These are phyloP conservation scores for Pseudozyma sp. DNA, from an alignment of 1,284 basidiomycete species.

Conservation along the genomic window DNA sequence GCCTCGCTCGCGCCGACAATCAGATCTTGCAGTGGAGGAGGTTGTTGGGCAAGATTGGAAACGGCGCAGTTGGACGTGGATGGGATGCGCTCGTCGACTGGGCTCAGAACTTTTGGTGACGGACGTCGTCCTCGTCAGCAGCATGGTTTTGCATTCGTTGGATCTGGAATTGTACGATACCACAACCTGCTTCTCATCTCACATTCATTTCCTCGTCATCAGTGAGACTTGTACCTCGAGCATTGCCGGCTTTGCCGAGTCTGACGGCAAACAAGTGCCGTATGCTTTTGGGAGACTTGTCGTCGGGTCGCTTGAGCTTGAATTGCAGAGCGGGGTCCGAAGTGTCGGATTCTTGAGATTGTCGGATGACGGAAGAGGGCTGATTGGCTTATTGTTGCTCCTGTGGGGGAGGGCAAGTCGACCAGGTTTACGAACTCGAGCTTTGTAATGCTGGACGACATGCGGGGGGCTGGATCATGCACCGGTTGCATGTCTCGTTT, in stretches of 20 bases:
- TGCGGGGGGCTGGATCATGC: not conserved
- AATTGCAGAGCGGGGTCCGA: too few relatives aligned
- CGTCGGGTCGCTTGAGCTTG: too few relatives aligned
- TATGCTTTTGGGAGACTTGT: too few relatives aligned
- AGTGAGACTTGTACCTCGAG: too few relatives aligned
- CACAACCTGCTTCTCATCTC: not conserved
- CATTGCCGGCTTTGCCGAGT: too few relatives aligned
- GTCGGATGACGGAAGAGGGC: too few relatives aligned
- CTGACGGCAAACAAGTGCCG: not conserved
- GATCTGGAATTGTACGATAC: not conserved
- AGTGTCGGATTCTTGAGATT: too few relatives aligned
- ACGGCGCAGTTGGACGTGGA: conserved; percentile 52
- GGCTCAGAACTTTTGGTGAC: conserved; percentile 54
- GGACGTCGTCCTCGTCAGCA: too few relatives aligned
- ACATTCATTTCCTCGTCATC: too few relatives aligned
- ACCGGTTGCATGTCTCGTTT: not conserved
- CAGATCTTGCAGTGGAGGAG: conserved; percentile 55
- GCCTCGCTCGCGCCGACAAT: conserved; percentile 55
- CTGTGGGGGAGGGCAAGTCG: too few relatives aligned
- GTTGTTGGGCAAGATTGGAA: conserved; percentile 51
- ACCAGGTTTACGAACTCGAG: not conserved
- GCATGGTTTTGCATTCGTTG: not conserved
- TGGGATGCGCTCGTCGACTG: conserved; percentile 59
- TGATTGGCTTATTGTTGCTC: too few relatives aligned
- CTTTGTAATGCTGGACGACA: not conserved